Evolutionary conservation across 2,329 filamentous ascomycete species (phyloP).

Genomic region (Ramularia endophylla): DNA sequence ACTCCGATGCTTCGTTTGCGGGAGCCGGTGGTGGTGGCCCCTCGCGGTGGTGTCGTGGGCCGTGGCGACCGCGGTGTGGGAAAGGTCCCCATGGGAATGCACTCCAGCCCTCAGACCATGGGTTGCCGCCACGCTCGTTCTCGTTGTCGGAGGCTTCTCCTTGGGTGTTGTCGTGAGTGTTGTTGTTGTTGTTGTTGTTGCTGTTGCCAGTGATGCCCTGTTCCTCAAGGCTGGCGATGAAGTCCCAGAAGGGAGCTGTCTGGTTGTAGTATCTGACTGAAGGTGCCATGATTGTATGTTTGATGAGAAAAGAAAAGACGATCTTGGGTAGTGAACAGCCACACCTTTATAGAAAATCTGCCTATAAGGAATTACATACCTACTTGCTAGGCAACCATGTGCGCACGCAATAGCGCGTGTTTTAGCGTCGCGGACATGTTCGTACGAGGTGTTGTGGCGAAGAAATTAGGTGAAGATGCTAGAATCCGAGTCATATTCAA

Average conservation of each 20-base stretch:
- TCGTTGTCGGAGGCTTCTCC: conserved; percentile 26
- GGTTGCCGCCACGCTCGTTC: conserved; percentile 22
- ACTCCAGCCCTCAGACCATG: conserved; percentile 31
- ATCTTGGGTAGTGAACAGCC: background rate
- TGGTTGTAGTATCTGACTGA: conserved; percentile 50
- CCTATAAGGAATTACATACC: conserved; percentile 3
- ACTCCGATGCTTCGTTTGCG: conserved; percentile 13
- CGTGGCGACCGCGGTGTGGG: conserved; percentile 25
- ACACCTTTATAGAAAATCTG: conserved; percentile 6
- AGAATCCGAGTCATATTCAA: conserved; percentile 1
- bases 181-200: conserved; percentile 26
- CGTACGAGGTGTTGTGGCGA: conserved; percentile 5
- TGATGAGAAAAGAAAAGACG: conserved; percentile 10
- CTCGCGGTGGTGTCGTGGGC: conserved; percentile 14
- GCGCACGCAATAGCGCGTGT: conserved; percentile 11
- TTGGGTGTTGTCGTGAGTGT: conserved; percentile 20
- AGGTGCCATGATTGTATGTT: conserved; percentile 38
- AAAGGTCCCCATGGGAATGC: conserved; percentile 31
- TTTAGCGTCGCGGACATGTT: conserved; percentile 7
- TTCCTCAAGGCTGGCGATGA: conserved; percentile 46
- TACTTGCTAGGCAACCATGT: conserved; percentile 8
- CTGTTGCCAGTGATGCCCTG: conserved; percentile 31
- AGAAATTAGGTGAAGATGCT: conserved; percentile 9
- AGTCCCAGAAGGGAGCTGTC: conserved; percentile 52
- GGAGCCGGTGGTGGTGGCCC: conserved; percentile 15